Evolutionary conservation across 192 early-diverging fungal species (phyloP).

Genomic region (Mortierella alpina): DNA sequence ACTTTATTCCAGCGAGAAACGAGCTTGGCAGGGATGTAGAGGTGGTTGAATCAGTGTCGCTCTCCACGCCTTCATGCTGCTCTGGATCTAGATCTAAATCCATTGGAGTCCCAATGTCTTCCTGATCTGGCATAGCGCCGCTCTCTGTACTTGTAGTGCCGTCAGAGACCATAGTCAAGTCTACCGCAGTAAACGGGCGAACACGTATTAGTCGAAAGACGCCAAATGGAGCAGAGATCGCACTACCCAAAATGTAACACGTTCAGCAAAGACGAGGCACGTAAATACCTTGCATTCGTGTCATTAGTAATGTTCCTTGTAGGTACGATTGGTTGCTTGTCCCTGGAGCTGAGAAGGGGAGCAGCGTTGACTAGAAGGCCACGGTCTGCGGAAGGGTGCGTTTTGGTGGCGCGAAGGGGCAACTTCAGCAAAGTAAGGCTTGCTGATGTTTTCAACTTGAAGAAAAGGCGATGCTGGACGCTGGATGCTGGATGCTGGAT

Average conservation of each 20-base stretch:
- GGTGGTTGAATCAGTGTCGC: constrained; percentile 19
- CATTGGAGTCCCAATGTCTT: constrained; percentile 1
- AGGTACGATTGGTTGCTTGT: too few species aligned
- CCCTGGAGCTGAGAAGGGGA: neutral
- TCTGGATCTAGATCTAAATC: constrained; percentile 17
- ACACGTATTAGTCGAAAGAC: too few species aligned
- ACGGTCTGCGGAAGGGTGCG: neutral
- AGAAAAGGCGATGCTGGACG: neutral
- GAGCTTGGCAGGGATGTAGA: constrained; percentile 43
- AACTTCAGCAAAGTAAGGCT: neutral
- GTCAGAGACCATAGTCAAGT: neutral
- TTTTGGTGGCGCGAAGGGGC: neutral
- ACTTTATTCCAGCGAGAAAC: constrained; percentile 7
- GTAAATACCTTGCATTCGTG: neutral
- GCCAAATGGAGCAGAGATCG: too few species aligned
- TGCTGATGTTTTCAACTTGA: neutral
- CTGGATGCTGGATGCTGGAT: neutral
- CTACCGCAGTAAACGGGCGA: neutral
- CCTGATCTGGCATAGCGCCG: neutral
- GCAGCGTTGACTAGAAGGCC: neutral
- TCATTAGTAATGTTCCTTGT: neutral
- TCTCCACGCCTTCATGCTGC: neutral
- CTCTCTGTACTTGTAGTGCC: neutral
- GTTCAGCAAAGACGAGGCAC: neutral
- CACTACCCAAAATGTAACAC: too few species aligned